Conservation (phyloP, 2,329 filamentous ascomycete species). For the Pestalotiopsis sp. region DNA sequence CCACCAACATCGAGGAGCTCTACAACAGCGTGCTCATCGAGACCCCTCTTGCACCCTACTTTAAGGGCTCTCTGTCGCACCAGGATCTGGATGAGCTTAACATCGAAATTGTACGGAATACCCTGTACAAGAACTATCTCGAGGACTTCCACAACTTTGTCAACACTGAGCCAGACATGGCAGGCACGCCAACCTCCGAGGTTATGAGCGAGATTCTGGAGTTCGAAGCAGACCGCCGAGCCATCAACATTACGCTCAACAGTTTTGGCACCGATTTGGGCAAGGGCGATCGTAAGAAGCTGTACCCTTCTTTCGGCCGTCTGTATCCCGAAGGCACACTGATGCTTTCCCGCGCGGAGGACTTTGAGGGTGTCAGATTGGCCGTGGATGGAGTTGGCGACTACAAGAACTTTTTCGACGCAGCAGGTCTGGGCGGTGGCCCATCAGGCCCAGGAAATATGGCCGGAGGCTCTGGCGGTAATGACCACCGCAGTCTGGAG, state of each 20-base stretch:
- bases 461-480: slow-evolving; percentile 75
- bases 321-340: slow-evolving; percentile 92
- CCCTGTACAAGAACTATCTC: slow-evolving; percentile 98
- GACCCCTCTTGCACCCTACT: slow-evolving; percentile 93
- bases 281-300: slow-evolving; percentile 92
- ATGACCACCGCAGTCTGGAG: slow-evolving; percentile 82
- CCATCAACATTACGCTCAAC: slow-evolving; percentile 99
- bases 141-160: slow-evolving; percentile 97
- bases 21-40: slow-evolving; percentile 98
- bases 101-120: slow-evolving; percentile 98
- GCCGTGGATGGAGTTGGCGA: slow-evolving; percentile 92
- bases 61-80: slow-evolving; percentile 94
- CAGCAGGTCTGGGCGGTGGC: slow-evolving; percentile 75
- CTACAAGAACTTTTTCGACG: slow-evolving; percentile 96
- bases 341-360: slow-evolving; percentile 93
- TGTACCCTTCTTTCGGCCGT: slow-evolving; percentile 90
- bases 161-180: slow-evolving; percentile 84
- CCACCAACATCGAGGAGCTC: slow-evolving; percentile 96
- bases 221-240: slow-evolving; percentile 93
- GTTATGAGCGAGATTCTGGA: slow-evolving; percentile 96
- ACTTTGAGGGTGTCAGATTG: slow-evolving; percentile 89
- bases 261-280: slow-evolving; percentile 95
- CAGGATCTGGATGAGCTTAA: slow-evolving; percentile 98
- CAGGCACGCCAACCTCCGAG: slow-evolving; percentile 85
- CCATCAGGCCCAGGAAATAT: slow-evolving; percentile 79